A percentile compares a stretch with the other conserved stretches of the same genome.
These are phyloP conservation scores for Trifolium subterraneum DNA, from an alignment of 306 rosid species.

Conservation along the genomic window DNA sequence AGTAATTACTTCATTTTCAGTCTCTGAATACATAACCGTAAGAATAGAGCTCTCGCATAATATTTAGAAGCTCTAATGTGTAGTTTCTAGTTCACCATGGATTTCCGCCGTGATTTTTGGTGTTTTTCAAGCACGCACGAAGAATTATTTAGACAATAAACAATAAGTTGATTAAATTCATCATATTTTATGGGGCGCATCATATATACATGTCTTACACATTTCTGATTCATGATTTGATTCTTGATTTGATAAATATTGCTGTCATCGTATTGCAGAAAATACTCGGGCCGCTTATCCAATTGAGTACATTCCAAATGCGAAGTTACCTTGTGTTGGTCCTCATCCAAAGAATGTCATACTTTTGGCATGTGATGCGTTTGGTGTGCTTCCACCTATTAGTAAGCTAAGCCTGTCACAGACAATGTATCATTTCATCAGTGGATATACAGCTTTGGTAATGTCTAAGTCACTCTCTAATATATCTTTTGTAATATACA, in stretches of 20 bases:
- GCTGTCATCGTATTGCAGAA: slow-evolving; percentile 52
- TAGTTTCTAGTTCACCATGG: no score
- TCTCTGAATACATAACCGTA: not conserved
- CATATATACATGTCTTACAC: no score
- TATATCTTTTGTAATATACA: not conserved
- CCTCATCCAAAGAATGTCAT: slow-evolving; percentile 88
- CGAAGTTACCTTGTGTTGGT: slow-evolving; percentile 79
- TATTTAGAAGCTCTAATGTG: no score
- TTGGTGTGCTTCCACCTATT: slow-evolving; percentile 91
- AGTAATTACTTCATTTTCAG: slow-evolving; percentile 1
- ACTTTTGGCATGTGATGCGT: slow-evolving; percentile 90
- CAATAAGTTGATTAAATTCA: no score
- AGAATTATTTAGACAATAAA: no score
- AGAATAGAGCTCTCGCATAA: no score
- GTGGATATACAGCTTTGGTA: slow-evolving; percentile 96
- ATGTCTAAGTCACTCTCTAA: not conserved
- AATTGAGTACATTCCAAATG: slow-evolving; percentile 90
- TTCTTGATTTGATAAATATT: no score
- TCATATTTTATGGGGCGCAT: no score
- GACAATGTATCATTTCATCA: slow-evolving; percentile 95
- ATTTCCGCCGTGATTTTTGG: no score
- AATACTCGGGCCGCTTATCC: slow-evolving; percentile 95
- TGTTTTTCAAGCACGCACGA: no score
- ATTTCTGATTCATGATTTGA: no score
- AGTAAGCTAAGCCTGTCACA: slow-evolving; percentile 83